phyloP scores from a whole-genome alignment of 2,329 filamentous ascomycete genomes.

The Clonostachys chloroleuca region DNA sequence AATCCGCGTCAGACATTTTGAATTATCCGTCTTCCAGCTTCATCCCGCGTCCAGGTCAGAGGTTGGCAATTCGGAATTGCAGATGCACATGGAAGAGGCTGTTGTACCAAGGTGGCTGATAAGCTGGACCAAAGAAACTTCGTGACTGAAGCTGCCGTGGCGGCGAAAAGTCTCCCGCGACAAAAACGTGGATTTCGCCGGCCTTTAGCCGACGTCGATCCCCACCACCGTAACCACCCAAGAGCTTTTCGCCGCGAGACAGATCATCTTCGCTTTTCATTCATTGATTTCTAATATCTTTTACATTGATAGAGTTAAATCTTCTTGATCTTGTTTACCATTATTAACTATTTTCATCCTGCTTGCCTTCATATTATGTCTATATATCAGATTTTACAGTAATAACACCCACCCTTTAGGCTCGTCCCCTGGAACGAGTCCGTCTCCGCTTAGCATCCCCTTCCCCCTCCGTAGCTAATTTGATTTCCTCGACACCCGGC shows the following conservation, averaged over 20 bases:
- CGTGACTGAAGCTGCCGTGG: constrained; percentile 8
- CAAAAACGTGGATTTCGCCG: neutral
- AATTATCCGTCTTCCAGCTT: constrained; percentile 24
- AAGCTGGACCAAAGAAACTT: constrained; percentile 12
- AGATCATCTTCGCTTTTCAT: neutral
- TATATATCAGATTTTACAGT: too few species aligned
- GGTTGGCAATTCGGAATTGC: constrained; percentile 22
- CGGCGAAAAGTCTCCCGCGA: constrained; percentile 21
- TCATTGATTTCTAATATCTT: neutral
- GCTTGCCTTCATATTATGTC: too few species aligned
- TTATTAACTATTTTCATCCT: too few species aligned
- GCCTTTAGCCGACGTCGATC: constrained; percentile 21
- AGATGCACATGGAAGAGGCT: constrained; percentile 26
- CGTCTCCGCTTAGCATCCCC: constrained; percentile 19
- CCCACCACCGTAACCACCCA: constrained; percentile 8
- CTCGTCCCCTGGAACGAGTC: constrained; percentile 6
- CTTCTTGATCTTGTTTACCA: too few species aligned
- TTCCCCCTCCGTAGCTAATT: constrained; percentile 8
- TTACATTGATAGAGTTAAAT: too few species aligned
- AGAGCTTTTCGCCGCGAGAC: neutral
- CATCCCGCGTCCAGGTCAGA: constrained; percentile 36
- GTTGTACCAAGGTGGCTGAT: constrained; percentile 6
- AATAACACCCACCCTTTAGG: neutral
- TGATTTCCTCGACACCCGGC: constrained; percentile 10
- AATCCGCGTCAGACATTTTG: constrained; percentile 74